Percentiles rank a stretch among this genome's conserved stretches.
Evolutionary conservation across 306 rosid species (phyloP).

Genomic region (Prunus kanzakura): DNA sequence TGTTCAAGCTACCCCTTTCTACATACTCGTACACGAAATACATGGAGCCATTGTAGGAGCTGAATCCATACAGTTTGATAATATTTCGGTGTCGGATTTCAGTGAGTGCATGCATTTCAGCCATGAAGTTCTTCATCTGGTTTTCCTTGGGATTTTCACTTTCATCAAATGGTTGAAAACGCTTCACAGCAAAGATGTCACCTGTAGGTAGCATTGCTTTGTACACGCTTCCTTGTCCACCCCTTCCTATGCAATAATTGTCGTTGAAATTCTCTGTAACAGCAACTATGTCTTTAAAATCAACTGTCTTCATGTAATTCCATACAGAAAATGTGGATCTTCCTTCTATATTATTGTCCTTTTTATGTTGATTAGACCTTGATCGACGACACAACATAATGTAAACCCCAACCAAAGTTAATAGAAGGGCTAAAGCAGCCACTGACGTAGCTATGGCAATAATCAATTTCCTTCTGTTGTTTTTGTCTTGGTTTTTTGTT

Average conservation of each 20-base stretch:
- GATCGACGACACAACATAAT: not conserved
- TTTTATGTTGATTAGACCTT: not conserved
- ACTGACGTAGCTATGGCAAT: not conserved
- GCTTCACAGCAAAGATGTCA: conserved; percentile 50
- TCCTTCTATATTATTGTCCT: conserved; percentile 23
- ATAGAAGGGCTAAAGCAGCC: not conserved
- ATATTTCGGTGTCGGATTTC: conserved; percentile 57
- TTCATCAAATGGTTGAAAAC: conserved; percentile 22
- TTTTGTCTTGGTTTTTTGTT: conserved; percentile 15
- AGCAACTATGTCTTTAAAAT: conserved; percentile 32
- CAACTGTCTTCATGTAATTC: not conserved
- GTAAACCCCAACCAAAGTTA: not conserved
- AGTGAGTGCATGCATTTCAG: conserved; percentile 48
- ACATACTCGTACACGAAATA: conserved; percentile 51
- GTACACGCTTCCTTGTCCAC: conserved; percentile 68
- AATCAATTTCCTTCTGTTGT: not conserved
- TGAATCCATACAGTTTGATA: conserved; percentile 56
- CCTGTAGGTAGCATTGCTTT: conserved; percentile 41
- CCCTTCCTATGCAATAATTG: conserved; percentile 54
- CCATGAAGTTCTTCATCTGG: conserved; percentile 36
- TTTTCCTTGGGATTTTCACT: conserved; percentile 5
- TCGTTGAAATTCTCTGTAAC: conserved; percentile 54
- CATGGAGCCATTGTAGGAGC: conserved; percentile 33
- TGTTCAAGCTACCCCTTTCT: conserved; percentile 44
- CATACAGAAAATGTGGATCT: conserved; percentile 34